Conservation (phyloP, 345 rosid species). For the Lagerstroemia speciosa region DNA sequence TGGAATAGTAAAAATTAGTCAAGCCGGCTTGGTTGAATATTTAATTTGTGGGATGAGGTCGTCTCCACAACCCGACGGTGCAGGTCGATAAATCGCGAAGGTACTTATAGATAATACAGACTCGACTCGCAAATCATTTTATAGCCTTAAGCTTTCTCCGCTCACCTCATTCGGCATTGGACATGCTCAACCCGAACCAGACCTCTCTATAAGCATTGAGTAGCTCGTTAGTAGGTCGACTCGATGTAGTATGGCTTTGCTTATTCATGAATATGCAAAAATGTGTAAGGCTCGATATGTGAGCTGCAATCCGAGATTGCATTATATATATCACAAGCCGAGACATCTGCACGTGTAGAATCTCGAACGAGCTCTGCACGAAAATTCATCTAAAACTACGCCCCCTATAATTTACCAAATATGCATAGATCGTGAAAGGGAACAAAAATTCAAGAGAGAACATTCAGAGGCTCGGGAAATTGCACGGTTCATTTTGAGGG, state of each 20-base stretch:
- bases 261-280: neutral
- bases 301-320: neutral
- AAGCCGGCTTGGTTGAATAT: neutral
- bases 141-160: too few relatives aligned
- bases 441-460: neutral
- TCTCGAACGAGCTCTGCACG: constrained; percentile 13
- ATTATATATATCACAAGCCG: constrained; percentile 3
- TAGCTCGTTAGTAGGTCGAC: too few relatives aligned
- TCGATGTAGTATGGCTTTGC: too few relatives aligned
- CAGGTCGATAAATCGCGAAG: neutral
- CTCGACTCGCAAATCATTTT: too few relatives aligned
- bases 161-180: too few relatives aligned
- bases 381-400: constrained; percentile 4
- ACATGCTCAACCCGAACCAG: too few relatives aligned
- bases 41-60: neutral
- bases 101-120: too few relatives aligned
- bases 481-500: constrained; percentile 6
- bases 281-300: neutral
- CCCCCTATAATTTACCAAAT: constrained; percentile 5
- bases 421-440: constrained; percentile 4
- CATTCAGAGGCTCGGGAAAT: constrained; percentile 11
- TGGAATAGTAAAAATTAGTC: neutral
- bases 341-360: neutral
- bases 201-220: too few relatives aligned
- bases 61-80: neutral